Evolutionary conservation across 192 early-diverging fungal genomes (phyloP), one percentile per base, ranked within the genome.

Genomic region (Coemansia sp.): DNA sequence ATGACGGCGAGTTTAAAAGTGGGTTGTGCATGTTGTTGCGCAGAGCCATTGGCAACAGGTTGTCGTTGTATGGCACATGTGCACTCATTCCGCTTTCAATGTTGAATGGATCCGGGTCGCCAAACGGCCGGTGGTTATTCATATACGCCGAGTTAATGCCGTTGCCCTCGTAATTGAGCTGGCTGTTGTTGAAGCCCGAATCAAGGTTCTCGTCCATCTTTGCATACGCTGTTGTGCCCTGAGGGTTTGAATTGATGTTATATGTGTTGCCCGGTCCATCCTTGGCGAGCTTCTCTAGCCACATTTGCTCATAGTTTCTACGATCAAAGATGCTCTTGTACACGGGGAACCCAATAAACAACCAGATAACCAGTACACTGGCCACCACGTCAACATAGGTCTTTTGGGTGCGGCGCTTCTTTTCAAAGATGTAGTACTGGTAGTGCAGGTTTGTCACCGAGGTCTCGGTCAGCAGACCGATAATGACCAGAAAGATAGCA

Each of bases 21-120:
- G 68, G 75, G 26, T 69, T 72, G 51, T 78, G 69, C 26, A 78
- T 41, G 17, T 72, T 72, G 37, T 50, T 59, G 9, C 70, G 56
- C 31, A 72, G 10, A 0, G 63, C 62, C 61, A 63, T 45, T 1
- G 70, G 70, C 25, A 78, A 37, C 25, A 48, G 31, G 17, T 69
- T 62, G 9, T 56, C 59, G 29, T 69, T 64, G 22, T 53, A 68
- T 6, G 2, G 2, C 2, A 8, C 31, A 8, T 63, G 43, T 6
- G 48, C 56, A 14, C 57, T 69, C 22, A 62, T 45, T 11, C 37
- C 51, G 45, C 21, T 19, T 23, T 52, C 35, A 7, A 52, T 53
- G 52, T 52, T 54, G 11, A 54, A 35, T 4, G 50, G 37, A n/a
- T 53, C 51, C 6, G 12, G 35, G 9, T 23, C 47, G n/a, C 39